phyloP scores from a whole-genome alignment of 140 eudicot species.

The Senecio squalidus region DNA sequence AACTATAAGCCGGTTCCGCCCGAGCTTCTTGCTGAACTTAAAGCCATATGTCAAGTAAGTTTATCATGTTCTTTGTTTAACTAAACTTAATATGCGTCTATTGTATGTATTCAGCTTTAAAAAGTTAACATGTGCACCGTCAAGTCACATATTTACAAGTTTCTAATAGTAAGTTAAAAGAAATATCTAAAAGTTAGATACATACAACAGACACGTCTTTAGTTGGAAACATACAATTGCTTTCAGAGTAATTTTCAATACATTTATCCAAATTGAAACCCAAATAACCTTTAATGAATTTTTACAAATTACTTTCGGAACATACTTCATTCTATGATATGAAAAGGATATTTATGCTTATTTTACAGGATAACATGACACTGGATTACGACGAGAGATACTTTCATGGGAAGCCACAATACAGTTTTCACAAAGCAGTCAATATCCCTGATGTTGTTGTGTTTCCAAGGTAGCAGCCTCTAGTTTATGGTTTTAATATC shows the following conservation, averaged over 20 bases:
- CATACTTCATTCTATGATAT: no score
- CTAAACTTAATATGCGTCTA: background rate
- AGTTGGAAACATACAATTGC: no score
- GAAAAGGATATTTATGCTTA: background rate
- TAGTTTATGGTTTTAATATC: background rate
- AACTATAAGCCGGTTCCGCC: conserved; percentile 53
- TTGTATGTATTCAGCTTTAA: no score
- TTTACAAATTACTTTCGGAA: no score
- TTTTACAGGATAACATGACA: conserved; percentile 67
- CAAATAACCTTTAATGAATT: no score
- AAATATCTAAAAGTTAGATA: no score
- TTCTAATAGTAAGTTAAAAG: no score
- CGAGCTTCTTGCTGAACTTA: conserved; percentile 67
- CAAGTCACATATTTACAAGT: no score
- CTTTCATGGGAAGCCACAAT: conserved; percentile 93
- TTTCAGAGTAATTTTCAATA: no score
- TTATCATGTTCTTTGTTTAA: background rate
- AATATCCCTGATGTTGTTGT: conserved; percentile 93
- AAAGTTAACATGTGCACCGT: no score
- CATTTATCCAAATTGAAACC: no score
- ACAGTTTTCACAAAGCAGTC: conserved; percentile 93
- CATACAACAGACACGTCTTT: no score
- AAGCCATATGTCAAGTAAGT: conserved; percentile 70
- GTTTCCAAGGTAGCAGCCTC: conserved; percentile 55
- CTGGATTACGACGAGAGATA: conserved; percentile 81